Evolutionary conservation across 345 rosid species (phyloP).

Genomic region (Hypericum perforatum): DNA sequence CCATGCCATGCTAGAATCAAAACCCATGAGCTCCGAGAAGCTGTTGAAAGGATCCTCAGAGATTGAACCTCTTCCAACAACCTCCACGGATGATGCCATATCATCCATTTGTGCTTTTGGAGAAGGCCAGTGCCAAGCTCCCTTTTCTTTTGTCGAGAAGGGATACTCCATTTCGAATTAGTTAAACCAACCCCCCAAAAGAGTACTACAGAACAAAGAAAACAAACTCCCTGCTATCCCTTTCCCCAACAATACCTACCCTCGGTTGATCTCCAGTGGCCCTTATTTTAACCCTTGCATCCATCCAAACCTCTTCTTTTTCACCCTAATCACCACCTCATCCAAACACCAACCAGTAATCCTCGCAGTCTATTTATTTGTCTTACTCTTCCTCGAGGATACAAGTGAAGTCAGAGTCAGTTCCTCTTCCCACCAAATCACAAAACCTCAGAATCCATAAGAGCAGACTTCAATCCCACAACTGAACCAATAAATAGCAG

Average conservation of each 20-base stretch:
- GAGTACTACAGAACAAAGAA: constrained; percentile 16
- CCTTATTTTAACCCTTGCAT: constrained; percentile 9
- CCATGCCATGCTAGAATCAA: constrained; percentile 56
- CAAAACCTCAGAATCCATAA: too few species aligned
- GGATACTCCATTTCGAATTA: constrained; percentile 42
- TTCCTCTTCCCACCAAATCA: too few species aligned
- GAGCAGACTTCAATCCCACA: neutral
- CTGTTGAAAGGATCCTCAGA: constrained; percentile 39
- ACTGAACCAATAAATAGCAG: neutral
- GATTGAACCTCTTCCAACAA: constrained; percentile 21
- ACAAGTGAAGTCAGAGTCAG: neutral
- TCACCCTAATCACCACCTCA: neutral
- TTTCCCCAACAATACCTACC: constrained; percentile 7
- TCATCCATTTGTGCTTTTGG: constrained; percentile 36
- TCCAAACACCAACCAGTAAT: constrained; percentile 2
- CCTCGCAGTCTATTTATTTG: neutral
- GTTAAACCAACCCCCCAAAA: constrained; percentile 1
- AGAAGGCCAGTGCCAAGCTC: constrained; percentile 32
- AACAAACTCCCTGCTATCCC: neutral
- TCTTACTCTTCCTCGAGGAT: neutral
- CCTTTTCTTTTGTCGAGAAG: constrained; percentile 47
- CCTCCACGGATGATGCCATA: constrained; percentile 14
- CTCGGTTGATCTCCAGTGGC: constrained; percentile 1
- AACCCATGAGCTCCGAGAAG: constrained; percentile 51
- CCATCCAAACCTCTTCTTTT: constrained; percentile 4